Evolutionary conservation across 2,329 filamentous ascomycete genomes (phyloP).

Genomic region (Aureobasidium sp.): DNA sequence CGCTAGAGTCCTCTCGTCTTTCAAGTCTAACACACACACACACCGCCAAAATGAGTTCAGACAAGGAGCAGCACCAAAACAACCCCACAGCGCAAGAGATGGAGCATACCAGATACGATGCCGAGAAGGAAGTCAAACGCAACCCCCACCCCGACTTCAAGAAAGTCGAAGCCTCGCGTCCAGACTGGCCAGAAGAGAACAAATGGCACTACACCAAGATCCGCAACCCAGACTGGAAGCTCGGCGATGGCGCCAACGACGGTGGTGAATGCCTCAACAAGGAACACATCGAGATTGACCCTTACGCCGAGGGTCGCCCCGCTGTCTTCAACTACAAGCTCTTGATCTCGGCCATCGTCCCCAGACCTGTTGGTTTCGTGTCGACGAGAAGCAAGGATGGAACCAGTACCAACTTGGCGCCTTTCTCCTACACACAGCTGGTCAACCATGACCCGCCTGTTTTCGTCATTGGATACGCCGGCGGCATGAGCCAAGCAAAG

Average conservation of each 20-base stretch:
- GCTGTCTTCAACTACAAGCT: slow-evolving; percentile 80
- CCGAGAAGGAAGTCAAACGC: slow-evolving; percentile 43
- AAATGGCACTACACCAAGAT: slow-evolving; percentile 54
- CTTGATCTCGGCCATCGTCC: slow-evolving; percentile 70
- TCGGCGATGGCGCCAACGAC: slow-evolving; percentile 57
- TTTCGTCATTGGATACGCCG: slow-evolving; percentile 58
- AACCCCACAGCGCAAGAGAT: slow-evolving; percentile 7
- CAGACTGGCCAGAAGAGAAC: slow-evolving; percentile 46
- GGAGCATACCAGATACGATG: background rate
- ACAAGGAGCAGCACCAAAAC: slow-evolving; percentile 5
- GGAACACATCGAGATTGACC: slow-evolving; percentile 69
- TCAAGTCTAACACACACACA: background rate
- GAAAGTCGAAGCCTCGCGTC: slow-evolving; percentile 56
- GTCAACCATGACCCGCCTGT: slow-evolving; percentile 80
- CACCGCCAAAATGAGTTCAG: slow-evolving; percentile 1
- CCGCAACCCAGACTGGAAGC: slow-evolving; percentile 55
- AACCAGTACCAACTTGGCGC: slow-evolving; percentile 64
- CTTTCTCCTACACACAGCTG: slow-evolving; percentile 80
- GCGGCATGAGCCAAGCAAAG: slow-evolving; percentile 55
- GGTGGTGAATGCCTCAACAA: slow-evolving; percentile 42
- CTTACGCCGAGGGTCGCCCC: slow-evolving; percentile 61
- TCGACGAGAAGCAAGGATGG: slow-evolving; percentile 55
- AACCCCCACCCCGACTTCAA: slow-evolving; percentile 72
- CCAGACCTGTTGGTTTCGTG: slow-evolving; percentile 66
- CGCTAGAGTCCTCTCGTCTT: too few relatives aligned